Conservation (phyloP, 208 protist species). For the Crithidia brevicula region DNA sequence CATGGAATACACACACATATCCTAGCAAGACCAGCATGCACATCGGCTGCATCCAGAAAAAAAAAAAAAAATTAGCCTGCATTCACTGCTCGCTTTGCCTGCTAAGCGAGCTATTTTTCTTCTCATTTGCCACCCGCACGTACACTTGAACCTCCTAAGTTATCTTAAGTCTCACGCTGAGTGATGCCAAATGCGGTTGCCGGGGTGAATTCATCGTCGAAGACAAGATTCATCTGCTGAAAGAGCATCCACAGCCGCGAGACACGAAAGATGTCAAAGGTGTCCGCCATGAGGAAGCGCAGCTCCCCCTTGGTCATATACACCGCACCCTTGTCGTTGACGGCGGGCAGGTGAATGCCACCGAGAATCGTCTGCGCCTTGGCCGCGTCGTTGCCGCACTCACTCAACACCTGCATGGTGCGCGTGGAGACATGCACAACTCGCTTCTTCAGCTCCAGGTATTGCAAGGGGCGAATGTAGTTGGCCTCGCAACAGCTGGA, state of each 20-base stretch:
- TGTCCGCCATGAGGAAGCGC: constrained; percentile 68
- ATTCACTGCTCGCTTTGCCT: too few relatives aligned
- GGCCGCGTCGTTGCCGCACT: constrained; percentile 73
- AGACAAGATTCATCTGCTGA: constrained; percentile 87
- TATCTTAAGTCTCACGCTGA: constrained; percentile 16
- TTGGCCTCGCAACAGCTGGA: constrained; percentile 82
- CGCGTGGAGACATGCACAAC: constrained; percentile 48
- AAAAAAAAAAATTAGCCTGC: too few relatives aligned
- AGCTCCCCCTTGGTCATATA: constrained; percentile 94
- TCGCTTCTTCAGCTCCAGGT: constrained; percentile 79
- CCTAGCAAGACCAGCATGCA: too few relatives aligned
- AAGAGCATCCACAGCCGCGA: constrained; percentile 91
- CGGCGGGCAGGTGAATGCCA: constrained; percentile 79
- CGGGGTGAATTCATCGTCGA: constrained; percentile 80
- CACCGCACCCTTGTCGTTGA: constrained; percentile 84
- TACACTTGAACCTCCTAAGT: too few relatives aligned
- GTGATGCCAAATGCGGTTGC: constrained; percentile 88
- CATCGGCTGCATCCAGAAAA: too few relatives aligned
- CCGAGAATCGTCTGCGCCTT: constrained; percentile 69
- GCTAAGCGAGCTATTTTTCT: too few relatives aligned
- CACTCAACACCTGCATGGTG: constrained; percentile 55
- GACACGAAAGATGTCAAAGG: constrained; percentile 88
- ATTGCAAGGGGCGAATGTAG: constrained; percentile 85
- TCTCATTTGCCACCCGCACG: too few relatives aligned
- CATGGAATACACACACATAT: too few relatives aligned